Evolutionary conservation across 2,329 filamentous ascomycete genomes (phyloP).

Genomic region (Fusarium sp.): DNA sequence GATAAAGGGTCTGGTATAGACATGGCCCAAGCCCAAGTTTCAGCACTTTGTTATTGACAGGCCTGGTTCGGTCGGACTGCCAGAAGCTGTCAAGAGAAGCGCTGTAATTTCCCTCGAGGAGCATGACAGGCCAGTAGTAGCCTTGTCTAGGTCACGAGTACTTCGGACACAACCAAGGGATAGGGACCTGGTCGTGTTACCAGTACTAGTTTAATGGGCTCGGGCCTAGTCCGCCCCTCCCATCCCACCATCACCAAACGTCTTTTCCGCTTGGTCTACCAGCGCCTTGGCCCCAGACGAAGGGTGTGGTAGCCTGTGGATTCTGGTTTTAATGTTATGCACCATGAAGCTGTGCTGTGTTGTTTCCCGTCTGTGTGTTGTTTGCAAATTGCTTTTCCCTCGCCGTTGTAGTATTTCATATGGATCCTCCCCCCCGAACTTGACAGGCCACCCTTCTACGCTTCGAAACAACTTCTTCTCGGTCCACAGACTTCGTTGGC

Average conservation of each 20-base stretch:
- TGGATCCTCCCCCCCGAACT: conserved; percentile 34
- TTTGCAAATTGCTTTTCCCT: conserved; percentile 24
- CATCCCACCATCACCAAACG: conserved; percentile 34
- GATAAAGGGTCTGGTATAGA: conserved; percentile 22
- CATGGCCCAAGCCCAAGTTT: conserved; percentile 29
- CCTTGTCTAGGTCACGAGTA: conserved; percentile 39
- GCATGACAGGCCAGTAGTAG: conserved; percentile 14
- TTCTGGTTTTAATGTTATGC: conserved; percentile 8
- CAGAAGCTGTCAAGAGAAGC: conserved; percentile 38
- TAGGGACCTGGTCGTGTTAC: conserved; percentile 22
- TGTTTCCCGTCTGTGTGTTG: conserved; percentile 32
- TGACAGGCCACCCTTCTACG: conserved; percentile 35
- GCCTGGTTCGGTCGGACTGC: conserved; percentile 30
- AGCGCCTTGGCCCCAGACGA: conserved; percentile 16
- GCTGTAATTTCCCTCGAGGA: conserved; percentile 40
- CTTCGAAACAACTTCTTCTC: conserved; percentile 41
- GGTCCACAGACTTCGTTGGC: conserved; percentile 65
- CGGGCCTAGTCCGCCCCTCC: conserved; percentile 24
- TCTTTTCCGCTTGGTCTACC: conserved; percentile 13
- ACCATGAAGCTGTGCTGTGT: conserved; percentile 16
- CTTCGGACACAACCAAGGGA: conserved; percentile 25
- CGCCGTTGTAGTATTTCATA: conserved; percentile 41
- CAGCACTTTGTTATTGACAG: conserved; percentile 28
- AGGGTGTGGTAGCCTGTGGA: conserved; percentile 18
- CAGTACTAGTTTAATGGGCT: conserved; percentile 35